Evolutionary conservation across 306 rosid genomes (phyloP), one percentile per base, ranked within the genome.

Genomic region (Trifolium dubium): DNA sequence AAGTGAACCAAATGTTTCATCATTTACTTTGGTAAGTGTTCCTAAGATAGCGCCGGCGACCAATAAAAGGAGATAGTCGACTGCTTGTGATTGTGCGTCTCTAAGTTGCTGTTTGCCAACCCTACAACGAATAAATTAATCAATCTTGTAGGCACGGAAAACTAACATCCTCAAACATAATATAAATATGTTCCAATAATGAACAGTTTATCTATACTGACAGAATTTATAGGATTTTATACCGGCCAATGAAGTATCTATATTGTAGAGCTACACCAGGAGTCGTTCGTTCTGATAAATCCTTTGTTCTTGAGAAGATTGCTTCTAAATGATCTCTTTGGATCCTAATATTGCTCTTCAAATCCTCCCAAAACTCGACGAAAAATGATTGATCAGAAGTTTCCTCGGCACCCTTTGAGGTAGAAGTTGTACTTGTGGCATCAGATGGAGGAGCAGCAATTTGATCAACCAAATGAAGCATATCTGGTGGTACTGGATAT

Each of bases 1-100:
- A 41, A 79, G 80, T 70, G 87, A 64, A 28, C 90, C 96, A 63
- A 89, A 84, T 55, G 89, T 73, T 68, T 74, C 83, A 49, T 89
- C 96, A 62, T 81, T 82, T 79, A 87, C 86, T 86, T 76, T 82
- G 58, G 92, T 77, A 76, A 89, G 90, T 59, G 79, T 80, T 74
- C 92, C 92, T 74, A 87, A 79, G 60, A 83, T 84, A 78, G 89
- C 90, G 55, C 92, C 96, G 28, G 92, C 92, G 64, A 85, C 88
- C 55, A 89, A 81, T 66, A 89, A 75, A 82, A 89, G 87, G 69
- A 89, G 80, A 77, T 87, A 87, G 78, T 87, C 96, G 2, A 85
- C 83, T 13, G 85, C 88, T 74, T 78, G 82, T 67, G 77, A 47
- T 74, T 41, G 82, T 47, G 90, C 85, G 61, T 89, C 92, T 77